phyloP scores from a whole-genome alignment of 768 basidiomycete species.

The Lenzites betulinus region DNA sequence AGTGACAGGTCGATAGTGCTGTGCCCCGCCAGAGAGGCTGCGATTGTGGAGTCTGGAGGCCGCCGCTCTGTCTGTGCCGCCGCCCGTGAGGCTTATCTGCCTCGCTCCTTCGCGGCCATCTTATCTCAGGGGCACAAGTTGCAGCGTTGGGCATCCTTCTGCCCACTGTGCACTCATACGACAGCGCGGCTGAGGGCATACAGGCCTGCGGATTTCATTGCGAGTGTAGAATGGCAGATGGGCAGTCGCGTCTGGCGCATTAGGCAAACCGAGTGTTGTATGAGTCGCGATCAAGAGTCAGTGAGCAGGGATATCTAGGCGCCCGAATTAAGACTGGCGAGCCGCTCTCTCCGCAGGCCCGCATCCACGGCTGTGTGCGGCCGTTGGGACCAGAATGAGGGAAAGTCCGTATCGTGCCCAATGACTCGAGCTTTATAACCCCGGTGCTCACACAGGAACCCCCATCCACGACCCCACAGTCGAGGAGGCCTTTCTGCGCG shows the following conservation, averaged over 20 bases:
- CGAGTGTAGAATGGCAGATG: too few relatives aligned
- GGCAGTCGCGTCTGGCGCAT: not conserved
- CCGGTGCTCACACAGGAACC: not conserved
- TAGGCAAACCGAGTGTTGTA: not conserved
- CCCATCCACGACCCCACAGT: not conserved
- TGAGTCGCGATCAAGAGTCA: not conserved
- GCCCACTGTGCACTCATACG: too few relatives aligned
- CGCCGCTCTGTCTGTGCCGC: conserved; percentile 5
- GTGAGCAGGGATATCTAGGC: conserved; percentile 13
- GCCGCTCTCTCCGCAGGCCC: conserved; percentile 6
- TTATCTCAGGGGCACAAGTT: not conserved
- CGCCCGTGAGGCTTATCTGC: not conserved
- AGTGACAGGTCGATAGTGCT: not conserved
- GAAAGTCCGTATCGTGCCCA: not conserved
- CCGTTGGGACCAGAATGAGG: too few relatives aligned
- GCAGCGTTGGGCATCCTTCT: too few relatives aligned
- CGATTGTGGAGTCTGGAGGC: not conserved
- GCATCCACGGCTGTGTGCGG: not conserved
- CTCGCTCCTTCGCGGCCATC: not conserved
- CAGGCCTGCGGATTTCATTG: too few relatives aligned
- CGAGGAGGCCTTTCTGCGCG: not conserved
- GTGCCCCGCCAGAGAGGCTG: not conserved
- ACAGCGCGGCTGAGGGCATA: too few relatives aligned
- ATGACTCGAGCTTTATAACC: not conserved
- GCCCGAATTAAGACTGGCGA: conserved; percentile 8